Evolutionary conservation across 2,329 filamentous ascomycete genomes (phyloP), one percentile per base, ranked within the genome.

Genomic region (Stachybotrys elegans): DNA sequence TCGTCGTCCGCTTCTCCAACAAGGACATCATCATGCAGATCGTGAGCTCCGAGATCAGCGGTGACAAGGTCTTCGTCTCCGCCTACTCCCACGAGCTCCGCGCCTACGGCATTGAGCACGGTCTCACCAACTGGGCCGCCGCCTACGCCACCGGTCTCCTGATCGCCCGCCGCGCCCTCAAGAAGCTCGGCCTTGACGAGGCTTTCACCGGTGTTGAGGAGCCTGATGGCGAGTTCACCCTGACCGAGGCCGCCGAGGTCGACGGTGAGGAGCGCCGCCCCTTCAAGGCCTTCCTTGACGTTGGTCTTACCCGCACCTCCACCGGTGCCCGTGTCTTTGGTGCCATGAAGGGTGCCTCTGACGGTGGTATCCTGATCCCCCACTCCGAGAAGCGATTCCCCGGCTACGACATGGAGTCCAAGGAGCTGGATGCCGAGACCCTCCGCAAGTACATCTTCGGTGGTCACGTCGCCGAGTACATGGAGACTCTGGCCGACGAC

Each of bases 381-480:
- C 93, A 98, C 88, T 95, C 89, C 62, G 91, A 97, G 83, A 96
- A 93, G 83, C 92, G 93, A 64, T 98, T 98, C 89, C 93, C 93
- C 63, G 93, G 93, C 65, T 98, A 78, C 84, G 93, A 98, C 71
- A 88, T 95, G 23, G 93, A 98, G 80, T 75, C 77, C 72, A 91
- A 98, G 86, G 92, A 97, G 83, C 88, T 98, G 64, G 93, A 98
- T 63, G 82, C 90, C 64, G 93, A 98, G 73, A 86, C 83, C 58
- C 88, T 98, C 69, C 90, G 92, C 82, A 95, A 91, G 81, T 98
- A 98, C 86, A 98, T 98, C 81, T 92, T 88, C 73, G 93, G 81
- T 67, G 92, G 93, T 51, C 93, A 98, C 83, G 88, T 98, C 56
- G 91, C 92, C 60, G 93, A 98, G 84, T 98, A 98, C 85, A 98